These are phyloP conservation scores for Eudorina sp. DNA, from an alignment of 139 green algal species.

Conservation along the genomic window DNA sequence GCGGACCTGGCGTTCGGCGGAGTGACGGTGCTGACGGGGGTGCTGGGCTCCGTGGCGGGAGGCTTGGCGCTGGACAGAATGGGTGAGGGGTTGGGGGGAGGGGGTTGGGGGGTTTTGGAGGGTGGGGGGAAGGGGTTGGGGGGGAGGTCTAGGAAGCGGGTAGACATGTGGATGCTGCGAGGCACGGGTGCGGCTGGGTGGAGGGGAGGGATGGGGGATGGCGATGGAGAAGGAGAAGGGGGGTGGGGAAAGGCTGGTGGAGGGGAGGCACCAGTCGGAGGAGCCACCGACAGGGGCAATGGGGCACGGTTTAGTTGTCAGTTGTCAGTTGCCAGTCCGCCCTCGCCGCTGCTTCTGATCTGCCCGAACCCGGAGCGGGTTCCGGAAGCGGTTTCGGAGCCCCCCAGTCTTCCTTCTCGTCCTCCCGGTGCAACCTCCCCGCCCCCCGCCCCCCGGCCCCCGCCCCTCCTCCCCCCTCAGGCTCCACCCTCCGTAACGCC, in stretches of 20 bases:
- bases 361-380: too few species aligned
- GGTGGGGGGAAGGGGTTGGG: not conserved
- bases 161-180: too few species aligned
- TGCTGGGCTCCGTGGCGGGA: slow-evolving; percentile 83
- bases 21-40: slow-evolving; percentile 90
- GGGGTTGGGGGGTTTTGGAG: not conserved
- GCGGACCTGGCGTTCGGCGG: slow-evolving; percentile 91
- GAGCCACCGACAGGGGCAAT: too few species aligned
- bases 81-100: slow-evolving; percentile 36
- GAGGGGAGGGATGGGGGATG: too few species aligned
- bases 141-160: too few species aligned
- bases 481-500: slow-evolving; percentile 75
- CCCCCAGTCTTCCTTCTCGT: not conserved
- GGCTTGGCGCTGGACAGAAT: slow-evolving; percentile 85
- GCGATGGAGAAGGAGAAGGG: not conserved
- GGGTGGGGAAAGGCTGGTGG: not conserved
- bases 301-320: too few species aligned
- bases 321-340: too few species aligned
- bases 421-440: too few species aligned
- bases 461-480: not conserved
- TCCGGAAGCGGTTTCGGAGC: too few species aligned
- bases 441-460: not conserved
- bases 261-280: too few species aligned
- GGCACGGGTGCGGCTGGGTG: too few species aligned
- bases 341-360: too few species aligned